A percentile compares a stretch with the other conserved stretches of the same genome.
Conservation (phyloP, 2,329 filamentous ascomycete species). For the Diaporthe vexans region DNA sequence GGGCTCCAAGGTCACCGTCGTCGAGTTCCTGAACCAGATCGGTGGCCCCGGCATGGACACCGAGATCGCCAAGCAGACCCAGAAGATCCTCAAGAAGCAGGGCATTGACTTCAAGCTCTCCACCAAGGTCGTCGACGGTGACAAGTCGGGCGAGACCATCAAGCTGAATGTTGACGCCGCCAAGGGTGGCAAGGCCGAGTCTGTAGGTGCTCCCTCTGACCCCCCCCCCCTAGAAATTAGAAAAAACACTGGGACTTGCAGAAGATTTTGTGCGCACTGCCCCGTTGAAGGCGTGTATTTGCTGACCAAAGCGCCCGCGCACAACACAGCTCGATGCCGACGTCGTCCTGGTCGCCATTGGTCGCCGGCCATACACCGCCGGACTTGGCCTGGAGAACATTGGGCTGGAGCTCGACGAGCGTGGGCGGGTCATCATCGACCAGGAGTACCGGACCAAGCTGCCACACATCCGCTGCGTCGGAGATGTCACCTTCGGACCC, state of each 20-base stretch:
- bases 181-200: conserved; percentile 96
- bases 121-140: conserved; percentile 93
- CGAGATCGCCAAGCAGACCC: conserved; percentile 90
- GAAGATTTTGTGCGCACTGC: not conserved
- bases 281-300: not conserved
- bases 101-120: conserved; percentile 98
- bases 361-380: conserved; percentile 92
- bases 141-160: conserved; percentile 82
- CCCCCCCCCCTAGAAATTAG: not conserved
- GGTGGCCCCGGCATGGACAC: conserved; percentile 97
- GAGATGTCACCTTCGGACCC: conserved; percentile 95
- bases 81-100: conserved; percentile 96
- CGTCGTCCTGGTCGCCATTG: conserved; percentile 96
- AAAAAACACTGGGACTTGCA: not conserved
- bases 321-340: conserved; percentile 84
- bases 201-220: conserved; percentile 66
- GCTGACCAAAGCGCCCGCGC: conserved; percentile 37
- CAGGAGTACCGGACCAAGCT: conserved; percentile 99
- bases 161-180: conserved; percentile 90
- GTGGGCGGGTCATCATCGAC: conserved; percentile 95
- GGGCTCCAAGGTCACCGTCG: conserved; percentile 94
- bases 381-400: conserved; percentile 95
- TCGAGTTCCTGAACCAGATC: conserved; percentile 96
- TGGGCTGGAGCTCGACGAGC: conserved; percentile 91
- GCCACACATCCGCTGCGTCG: conserved; percentile 96